Evolutionary conservation across 2,329 filamentous ascomycete species (phyloP), one percentile per base, ranked within the genome.

Genomic region (Sporothrix variecibatus): DNA sequence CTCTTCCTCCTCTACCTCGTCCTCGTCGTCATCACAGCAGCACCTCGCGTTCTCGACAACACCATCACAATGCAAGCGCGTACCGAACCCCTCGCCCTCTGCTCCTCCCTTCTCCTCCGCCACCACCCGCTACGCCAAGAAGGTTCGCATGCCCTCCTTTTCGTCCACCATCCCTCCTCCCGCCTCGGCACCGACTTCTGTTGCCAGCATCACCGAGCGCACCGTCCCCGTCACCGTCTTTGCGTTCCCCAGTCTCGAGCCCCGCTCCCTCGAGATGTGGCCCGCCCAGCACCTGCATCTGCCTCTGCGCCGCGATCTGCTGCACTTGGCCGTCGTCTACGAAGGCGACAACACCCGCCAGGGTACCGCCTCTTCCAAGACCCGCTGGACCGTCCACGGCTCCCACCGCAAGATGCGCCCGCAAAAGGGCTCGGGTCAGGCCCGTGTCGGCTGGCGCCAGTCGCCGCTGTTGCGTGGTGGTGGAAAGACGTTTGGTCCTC

Each of bases 261-360:
- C 96, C 31, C 86, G 90, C 68, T 87, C 90, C 70, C 92, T 97
- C 82, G 90, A 93, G 81, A 84, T 89, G 79, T 98, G 95, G 86
- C 91, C 93, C 56, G 86, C 90, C 75, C 92, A 93, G 79, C 94
- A 98, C 83, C 92, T 99, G 62, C 86, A 93, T 80, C 89, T 98
- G 46, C 96, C 96, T 2, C 88, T 97, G 65, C 93, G 96, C 75
- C 91, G 92, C 81, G 96, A 99, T 82, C 90, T 99, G 77, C 91
- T 99, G 72, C 95, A 99, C 85, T 90, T 94, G 77, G 96, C 96
- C 74, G 90, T 99, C 74, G 85, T 97, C 78, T 98, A 92, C 86
- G 96, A 99, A 85, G 96, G 93, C 78, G 95, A 98, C 85, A 89
- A 87, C 80, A 93, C 94, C 73, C 92, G 96, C 40, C 92, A 94